Evolutionary conservation across 495 filamentous ascomycete species (phyloP).

Genomic region (Aspergillus haitiensis): DNA sequence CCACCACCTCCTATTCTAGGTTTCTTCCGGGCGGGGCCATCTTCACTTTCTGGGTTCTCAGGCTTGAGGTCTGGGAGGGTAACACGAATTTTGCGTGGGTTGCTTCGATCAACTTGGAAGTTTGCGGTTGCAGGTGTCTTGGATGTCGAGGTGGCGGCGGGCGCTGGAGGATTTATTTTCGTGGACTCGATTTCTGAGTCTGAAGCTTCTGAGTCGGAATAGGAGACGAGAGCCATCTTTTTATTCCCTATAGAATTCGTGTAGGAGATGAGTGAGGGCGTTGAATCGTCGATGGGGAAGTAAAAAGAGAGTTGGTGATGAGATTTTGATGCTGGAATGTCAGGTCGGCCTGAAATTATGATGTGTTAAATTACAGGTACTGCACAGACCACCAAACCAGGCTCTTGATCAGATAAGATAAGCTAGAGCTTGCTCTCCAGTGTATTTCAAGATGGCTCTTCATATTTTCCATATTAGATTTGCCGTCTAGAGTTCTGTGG

Average conservation of each 20-base stretch:
- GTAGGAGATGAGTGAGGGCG: not conserved
- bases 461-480: no score
- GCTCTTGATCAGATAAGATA: no score
- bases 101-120: slow-evolving; percentile 73
- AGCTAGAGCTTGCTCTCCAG: no score
- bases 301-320: not conserved
- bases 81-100: slow-evolving; percentile 79
- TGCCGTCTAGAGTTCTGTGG: no score
- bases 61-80: slow-evolving; percentile 59
- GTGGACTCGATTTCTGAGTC: slow-evolving; percentile 51
- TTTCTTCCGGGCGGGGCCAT: slow-evolving; percentile 72
- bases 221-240: slow-evolving; percentile 73
- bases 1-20: slow-evolving; percentile 54
- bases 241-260: no score
- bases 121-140: slow-evolving; percentile 41
- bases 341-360: no score
- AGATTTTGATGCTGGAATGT: no score
- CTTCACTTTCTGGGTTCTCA: slow-evolving; percentile 41
- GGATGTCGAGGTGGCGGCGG: slow-evolving; percentile 24
- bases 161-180: slow-evolving; percentile 29
- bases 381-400: not conserved
- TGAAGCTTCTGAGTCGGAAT: slow-evolving; percentile 82
- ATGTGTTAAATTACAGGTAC: not conserved
- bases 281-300: not conserved
- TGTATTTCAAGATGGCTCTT: no score